Base-by-base conservation (phyloP, 2,329 filamentous ascomycete species). In the Aspergillus fumigatiaffinis region DNA sequence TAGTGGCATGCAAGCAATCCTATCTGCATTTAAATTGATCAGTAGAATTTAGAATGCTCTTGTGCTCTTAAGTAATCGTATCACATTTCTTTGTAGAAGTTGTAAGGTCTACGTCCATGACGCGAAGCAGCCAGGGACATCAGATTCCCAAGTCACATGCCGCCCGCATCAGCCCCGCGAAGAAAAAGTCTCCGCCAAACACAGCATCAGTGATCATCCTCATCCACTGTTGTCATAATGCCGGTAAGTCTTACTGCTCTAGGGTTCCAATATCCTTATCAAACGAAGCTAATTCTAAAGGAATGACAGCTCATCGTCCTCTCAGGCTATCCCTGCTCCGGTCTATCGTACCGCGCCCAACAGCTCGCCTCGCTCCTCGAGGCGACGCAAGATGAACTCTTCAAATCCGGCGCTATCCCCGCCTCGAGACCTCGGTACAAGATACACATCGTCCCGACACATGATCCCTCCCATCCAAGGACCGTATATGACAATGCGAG, bases 241-340 rank as follows among this genome's bases (percentile, higher is more conserved):
- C 67, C 68, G 50, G 68, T 70, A 65, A 47, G 65, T 57, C 21
- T 32, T 1, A 20, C 6, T 38, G 3, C 26, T 47, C 5, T 42
- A n/a, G 7, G 3, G 21, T 23, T 21, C 17, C 21, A 46, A 54
- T 26, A 55, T 9, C 14, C 28, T 1, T 3, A 2, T 32, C 20
- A 12, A 48, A 8, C 1, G 46, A 48, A 23, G 42, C 35, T 35
- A n/a, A 44, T 42, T 32, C 21, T 9, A 48, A n/a, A 23, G 8
- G 3, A 17, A 29, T 7, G 0, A 8, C 66, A 87, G 84, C 81
- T 87, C 66, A 79, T 87, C 58, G 77, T 86, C 56, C 76, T 87
- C 59, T 85, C 84, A 60, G 84, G 84, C 61, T 86, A 83, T 68
- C 85, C 85, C 51, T 85, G 81, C 62, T 83, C 84, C 65, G 85